phyloP scores from a whole-genome alignment of 805 yeast species.

The Metschnikowia vanudenii region DNA sequence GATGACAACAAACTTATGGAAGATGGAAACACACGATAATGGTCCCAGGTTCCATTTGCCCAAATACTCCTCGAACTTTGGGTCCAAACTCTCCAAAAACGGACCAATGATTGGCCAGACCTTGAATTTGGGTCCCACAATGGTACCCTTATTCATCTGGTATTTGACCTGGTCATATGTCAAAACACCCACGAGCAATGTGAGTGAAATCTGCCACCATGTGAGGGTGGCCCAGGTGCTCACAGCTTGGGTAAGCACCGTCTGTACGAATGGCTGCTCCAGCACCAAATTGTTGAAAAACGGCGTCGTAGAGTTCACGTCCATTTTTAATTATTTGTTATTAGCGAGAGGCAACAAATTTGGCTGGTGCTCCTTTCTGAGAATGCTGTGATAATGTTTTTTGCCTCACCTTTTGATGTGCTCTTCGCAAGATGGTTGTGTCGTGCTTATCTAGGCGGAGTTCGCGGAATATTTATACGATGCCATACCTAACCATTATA shows the following conservation, averaged over 20 bases:
- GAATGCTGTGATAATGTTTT: background rate
- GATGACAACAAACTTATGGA: conserved; percentile 90
- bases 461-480: conserved; percentile 13
- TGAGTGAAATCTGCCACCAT: conserved; percentile 53
- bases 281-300: conserved; percentile 3
- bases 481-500: conserved; percentile 1
- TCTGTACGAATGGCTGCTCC: background rate
- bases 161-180: conserved; percentile 78
- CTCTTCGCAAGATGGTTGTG: background rate
- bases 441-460: conserved; percentile 4
- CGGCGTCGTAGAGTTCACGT: conserved; percentile 11
- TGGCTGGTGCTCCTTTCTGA: background rate
- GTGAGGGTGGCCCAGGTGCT: conserved; percentile 32
- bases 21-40: conserved; percentile 92
- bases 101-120: conserved; percentile 97
- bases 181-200: conserved; percentile 48
- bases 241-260: conserved; percentile 12
- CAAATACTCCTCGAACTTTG: conserved; percentile 89
- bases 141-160: conserved; percentile 75
- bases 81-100: conserved; percentile 88
- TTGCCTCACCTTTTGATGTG: background rate
- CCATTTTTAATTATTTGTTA: conserved; percentile 3
- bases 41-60: conserved; percentile 96
- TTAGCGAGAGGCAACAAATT: background rate
- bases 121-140: conserved; percentile 87